Evolutionary conservation across 805 yeast genomes (phyloP).

Genomic region (Alloascoidea hylecoeti): DNA sequence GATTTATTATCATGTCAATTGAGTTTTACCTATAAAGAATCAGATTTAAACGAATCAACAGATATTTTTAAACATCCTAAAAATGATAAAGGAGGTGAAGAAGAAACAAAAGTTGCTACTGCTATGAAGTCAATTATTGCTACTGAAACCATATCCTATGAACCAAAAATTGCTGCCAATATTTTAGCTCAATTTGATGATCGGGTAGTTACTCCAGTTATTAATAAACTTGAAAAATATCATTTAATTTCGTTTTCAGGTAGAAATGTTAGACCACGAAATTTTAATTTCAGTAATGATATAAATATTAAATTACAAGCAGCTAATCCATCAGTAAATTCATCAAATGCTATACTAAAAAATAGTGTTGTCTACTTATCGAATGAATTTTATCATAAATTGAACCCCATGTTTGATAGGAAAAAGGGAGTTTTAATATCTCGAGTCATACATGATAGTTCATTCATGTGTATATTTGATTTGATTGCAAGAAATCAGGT

Average conservation of each 20-base stretch:
- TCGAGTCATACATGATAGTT: conserved; percentile 39
- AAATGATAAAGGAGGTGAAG: not conserved
- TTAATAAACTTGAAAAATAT: conserved; percentile 20
- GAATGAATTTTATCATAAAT: conserved; percentile 25
- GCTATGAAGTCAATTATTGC: conserved; percentile 41
- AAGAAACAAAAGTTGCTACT: not conserved
- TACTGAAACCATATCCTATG: conserved; percentile 32
- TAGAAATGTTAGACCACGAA: conserved; percentile 42
- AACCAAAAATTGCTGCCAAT: conserved; percentile 27
- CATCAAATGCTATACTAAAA: too few relatives aligned
- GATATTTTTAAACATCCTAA: not conserved
- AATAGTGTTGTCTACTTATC: too few relatives aligned
- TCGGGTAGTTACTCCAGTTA: conserved; percentile 26
- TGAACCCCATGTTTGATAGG: conserved; percentile 25
- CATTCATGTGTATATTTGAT: conserved; percentile 49
- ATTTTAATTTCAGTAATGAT: conserved; percentile 15
- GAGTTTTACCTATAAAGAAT: not conserved
- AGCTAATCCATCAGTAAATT: not conserved
- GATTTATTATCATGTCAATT: conserved; percentile 30
- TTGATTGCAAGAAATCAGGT: conserved; percentile 28
- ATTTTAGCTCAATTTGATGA: conserved; percentile 32
- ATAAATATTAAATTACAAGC: not conserved
- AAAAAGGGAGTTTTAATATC: conserved; percentile 42
- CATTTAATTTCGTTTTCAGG: conserved; percentile 21
- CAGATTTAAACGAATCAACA: not conserved